Conservation (phyloP, 192 early-diverging fungal species). For the Backusella australiensis region DNA sequence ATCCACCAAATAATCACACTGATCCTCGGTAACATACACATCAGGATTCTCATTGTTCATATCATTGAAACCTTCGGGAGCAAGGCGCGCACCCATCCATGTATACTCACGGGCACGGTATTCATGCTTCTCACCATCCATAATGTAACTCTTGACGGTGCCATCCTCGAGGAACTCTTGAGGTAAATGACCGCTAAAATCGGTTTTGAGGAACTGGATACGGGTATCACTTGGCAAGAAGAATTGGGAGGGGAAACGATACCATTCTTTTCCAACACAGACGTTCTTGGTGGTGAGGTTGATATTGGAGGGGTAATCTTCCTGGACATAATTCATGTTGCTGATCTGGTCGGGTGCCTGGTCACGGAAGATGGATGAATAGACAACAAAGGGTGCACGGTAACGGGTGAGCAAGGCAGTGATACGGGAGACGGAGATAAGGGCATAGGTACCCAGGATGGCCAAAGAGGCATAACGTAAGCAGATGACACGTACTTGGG, state of each 20-base stretch:
- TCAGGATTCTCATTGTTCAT: conserved; percentile 58
- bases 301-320: conserved; percentile 18
- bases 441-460: conserved; percentile 41
- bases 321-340: conserved; percentile 25
- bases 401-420: conserved; percentile 70
- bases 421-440: conserved; percentile 69
- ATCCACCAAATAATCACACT: conserved; percentile 73
- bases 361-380: conserved; percentile 32
- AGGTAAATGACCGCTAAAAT: conserved; percentile 82
- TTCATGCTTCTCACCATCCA: not conserved
- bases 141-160: not conserved
- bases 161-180: conserved; percentile 65
- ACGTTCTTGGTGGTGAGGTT: conserved; percentile 39
- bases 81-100: conserved; percentile 31
- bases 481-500: not conserved
- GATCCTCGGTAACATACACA: conserved; percentile 51
- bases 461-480: conserved; percentile 37
- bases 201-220: conserved; percentile 66
- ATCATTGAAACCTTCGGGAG: conserved; percentile 64
- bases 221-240: conserved; percentile 75
- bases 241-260: conserved; percentile 91
- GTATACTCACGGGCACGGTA: conserved; percentile 16
- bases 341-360: conserved; percentile 20
- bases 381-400: conserved; percentile 70
- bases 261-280: conserved; percentile 95